phyloP scores from a whole-genome alignment of 345 rosid genomes.

The Chamaenerion angustifolium region DNA sequence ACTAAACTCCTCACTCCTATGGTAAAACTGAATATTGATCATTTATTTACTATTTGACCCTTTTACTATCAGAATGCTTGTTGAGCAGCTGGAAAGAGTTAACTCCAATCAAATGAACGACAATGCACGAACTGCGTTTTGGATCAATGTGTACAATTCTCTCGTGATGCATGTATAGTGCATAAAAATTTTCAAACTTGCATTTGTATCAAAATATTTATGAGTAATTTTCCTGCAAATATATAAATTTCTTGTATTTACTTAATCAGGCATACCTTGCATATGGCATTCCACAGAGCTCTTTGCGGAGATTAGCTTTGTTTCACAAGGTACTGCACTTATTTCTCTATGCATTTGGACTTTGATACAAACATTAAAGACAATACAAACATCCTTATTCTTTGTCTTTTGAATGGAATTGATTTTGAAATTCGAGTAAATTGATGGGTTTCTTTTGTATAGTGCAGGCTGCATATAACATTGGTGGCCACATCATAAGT shows the following conservation, averaged over 20 bases:
- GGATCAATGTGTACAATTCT: slow-evolving; percentile 86
- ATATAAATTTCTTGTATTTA: slow-evolving; percentile 6
- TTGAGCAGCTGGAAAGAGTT: slow-evolving; percentile 77
- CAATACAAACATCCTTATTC: not conserved
- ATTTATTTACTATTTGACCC: not conserved
- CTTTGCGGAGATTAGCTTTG: slow-evolving; percentile 66
- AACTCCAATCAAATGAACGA: slow-evolving; percentile 43
- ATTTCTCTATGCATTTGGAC: slow-evolving; percentile 6
- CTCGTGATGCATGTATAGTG: slow-evolving; percentile 79
- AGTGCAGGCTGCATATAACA: slow-evolving; percentile 88
- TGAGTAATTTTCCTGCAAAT: no score
- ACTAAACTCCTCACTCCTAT: slow-evolving; percentile 1
- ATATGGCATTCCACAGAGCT: slow-evolving; percentile 61
- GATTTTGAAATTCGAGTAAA: slow-evolving; percentile 6
- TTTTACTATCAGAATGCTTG: slow-evolving; percentile 50
- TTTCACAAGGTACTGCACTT: slow-evolving; percentile 75
- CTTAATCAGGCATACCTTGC: slow-evolving; percentile 65
- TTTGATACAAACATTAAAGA: not conserved
- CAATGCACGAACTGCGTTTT: slow-evolving; percentile 54
- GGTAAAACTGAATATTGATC: not conserved
- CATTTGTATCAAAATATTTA: not conserved
- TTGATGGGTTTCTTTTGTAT: slow-evolving; percentile 24
- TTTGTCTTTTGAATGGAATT: not conserved
- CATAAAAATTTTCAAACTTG: slow-evolving; percentile 2
- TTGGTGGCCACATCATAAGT: slow-evolving; percentile 62